These are phyloP conservation scores for Aspergillus terreus DNA, from an alignment of 2,329 filamentous ascomycete genomes.

Conservation along the genomic window DNA sequence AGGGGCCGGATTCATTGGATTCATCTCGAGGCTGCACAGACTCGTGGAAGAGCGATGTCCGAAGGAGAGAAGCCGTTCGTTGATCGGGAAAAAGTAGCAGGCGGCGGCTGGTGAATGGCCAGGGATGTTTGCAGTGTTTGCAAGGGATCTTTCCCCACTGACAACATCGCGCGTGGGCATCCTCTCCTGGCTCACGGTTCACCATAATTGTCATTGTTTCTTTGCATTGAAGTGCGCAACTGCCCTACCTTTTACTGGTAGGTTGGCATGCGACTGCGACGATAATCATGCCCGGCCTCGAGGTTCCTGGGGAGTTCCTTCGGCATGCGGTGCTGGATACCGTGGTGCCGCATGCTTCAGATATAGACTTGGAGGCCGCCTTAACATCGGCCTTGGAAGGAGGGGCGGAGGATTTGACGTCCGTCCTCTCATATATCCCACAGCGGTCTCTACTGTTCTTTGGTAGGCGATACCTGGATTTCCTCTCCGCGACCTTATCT, in stretches of 20 bases:
- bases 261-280: conserved; percentile 21
- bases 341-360: conserved; percentile 41
- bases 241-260: neutral
- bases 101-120: conserved; percentile 17
- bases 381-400: conserved; percentile 45
- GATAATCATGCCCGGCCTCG: conserved; percentile 32
- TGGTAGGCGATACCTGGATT: conserved; percentile 32
- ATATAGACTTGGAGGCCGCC: conserved; percentile 37
- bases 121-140: conserved; percentile 28
- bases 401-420: conserved; percentile 40
- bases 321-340: conserved; percentile 42
- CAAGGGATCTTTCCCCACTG: conserved; percentile 11
- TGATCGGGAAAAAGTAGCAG: conserved; percentile 23
- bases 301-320: conserved; percentile 39
- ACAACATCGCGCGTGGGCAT: conserved; percentile 12
- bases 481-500: conserved; percentile 24
- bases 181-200: neutral
- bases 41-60: conserved; percentile 3
- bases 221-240: neutral
- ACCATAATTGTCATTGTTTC: neutral
- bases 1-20: conserved; percentile 56
- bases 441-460: conserved; percentile 53
- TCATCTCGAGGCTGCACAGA: conserved; percentile 19
- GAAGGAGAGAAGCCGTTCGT: conserved; percentile 5
- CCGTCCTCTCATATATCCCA: conserved; percentile 46